phyloP scores from a whole-genome alignment of 257 asterid species.

The Solanum microdontum region DNA sequence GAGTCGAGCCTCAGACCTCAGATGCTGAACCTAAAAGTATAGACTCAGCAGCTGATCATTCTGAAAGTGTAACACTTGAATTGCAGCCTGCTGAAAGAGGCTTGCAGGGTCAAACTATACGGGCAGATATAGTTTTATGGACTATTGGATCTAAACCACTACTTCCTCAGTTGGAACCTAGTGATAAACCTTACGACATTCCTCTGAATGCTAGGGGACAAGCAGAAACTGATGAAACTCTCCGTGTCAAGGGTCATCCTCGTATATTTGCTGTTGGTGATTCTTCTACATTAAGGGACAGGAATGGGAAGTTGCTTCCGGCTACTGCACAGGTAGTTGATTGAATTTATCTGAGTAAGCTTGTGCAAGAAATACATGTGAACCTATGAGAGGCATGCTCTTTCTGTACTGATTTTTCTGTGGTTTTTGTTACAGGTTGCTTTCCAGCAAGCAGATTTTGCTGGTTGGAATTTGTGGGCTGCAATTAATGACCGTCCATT shows the following conservation, averaged over 20 bases:
- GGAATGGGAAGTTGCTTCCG: conserved; percentile 76
- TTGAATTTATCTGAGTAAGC: conserved; percentile 2
- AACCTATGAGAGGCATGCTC: not conserved
- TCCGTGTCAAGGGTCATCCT: conserved; percentile 88
- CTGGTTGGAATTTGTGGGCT: conserved; percentile 99
- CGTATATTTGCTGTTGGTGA: conserved; percentile 93
- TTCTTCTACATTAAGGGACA: conserved; percentile 75
- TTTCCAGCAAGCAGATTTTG: conserved; percentile 93
- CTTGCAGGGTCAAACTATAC: conserved; percentile 32
- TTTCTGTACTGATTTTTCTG: conserved; percentile 1
- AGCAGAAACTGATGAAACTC: conserved; percentile 97
- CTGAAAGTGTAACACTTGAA: conserved; percentile 43
- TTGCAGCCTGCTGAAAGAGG: conserved; percentile 80
- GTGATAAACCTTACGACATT: conserved; percentile 37
- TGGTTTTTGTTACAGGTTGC: conserved; percentile 55
- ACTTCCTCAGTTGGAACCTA: conserved; percentile 46
- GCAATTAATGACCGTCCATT: conserved; percentile 82
- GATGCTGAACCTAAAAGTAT: conserved; percentile 4
- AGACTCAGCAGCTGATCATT: conserved; percentile 21
- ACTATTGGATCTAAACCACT: conserved; percentile 83
- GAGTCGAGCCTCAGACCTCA: conserved; percentile 15
- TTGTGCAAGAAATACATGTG: not conserved
- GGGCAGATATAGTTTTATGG: conserved; percentile 84
- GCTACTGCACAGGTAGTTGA: conserved; percentile 78
- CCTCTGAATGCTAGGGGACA: conserved; percentile 90